These are phyloP conservation scores for Phytopythium oedochilum DNA, from an alignment of 352 stramenopile genomes.

Conservation along the genomic window DNA sequence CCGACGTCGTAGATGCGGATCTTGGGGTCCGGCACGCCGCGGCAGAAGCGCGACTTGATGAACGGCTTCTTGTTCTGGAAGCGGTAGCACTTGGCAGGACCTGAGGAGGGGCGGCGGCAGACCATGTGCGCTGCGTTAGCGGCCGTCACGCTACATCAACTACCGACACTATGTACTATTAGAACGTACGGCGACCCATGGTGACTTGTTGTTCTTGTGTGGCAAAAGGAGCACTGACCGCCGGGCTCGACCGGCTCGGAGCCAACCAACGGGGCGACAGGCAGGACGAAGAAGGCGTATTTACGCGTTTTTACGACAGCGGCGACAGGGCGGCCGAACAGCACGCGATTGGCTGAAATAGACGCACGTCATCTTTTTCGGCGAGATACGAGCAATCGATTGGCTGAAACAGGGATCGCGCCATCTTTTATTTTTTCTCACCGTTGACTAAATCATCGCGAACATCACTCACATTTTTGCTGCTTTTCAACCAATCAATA, in stretches of 20 bases:
- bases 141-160: not conserved
- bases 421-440: no score
- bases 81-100: conserved; percentile 98
- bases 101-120: not conserved
- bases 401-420: no score
- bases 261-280: conserved; percentile 13
- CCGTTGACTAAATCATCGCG: no score
- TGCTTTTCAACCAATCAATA: no score
- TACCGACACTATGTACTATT: no score
- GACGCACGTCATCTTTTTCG: not conserved
- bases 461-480: no score
- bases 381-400: no score
- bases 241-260: not conserved
- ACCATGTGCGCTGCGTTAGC: no score
- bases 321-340: no score
- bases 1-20: conserved; percentile 99
- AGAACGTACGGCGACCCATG: conserved; percentile 33
- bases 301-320: no score
- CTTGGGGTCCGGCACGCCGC: conserved; percentile 96
- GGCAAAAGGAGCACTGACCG: conserved; percentile 31
- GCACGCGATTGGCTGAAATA: not conserved
- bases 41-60: conserved; percentile 99
- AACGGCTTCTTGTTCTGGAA: conserved; percentile 99
- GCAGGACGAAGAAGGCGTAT: conserved; percentile 1
- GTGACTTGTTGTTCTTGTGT: conserved; percentile 16